Evolutionary conservation across 352 stramenopile genomes (phyloP), one percentile per base, ranked within the genome.

Genomic region (Pythium utonaiense): DNA sequence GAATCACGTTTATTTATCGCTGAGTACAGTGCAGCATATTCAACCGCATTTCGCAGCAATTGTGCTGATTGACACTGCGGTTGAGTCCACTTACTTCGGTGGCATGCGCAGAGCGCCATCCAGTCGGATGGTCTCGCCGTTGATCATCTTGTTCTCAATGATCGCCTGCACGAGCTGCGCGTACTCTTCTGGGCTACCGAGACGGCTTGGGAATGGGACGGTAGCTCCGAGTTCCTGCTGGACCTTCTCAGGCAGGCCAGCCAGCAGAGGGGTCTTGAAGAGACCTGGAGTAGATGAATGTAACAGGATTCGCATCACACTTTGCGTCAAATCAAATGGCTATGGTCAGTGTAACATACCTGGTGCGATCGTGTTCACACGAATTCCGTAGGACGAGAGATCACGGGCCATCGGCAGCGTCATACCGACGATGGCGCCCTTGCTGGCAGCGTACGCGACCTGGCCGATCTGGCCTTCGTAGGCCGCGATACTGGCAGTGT

Each of bases 91-190:
- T 69, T 91, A 95, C 68, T 95, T 96, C 30, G 88, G 88, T 19
- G 84, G 88, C 96, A 99, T 99, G 52, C 97, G 86, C 21, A 99
- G 72, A 9, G 91, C 97, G 30, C 97, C 97, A 72, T 99, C 97
- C 24, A 99, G 79, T 38, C 97, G 89, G 70, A 99, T 99, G 2
- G 94, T 90, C 75, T 99, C 96, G 53, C 97, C 97, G 69, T 99
- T 99, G 42, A 99, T 77, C 91, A 99, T 98, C 59, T 89, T 91
- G 83, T 99, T 99, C 58, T 97, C 84, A 56, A 99, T 89, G 68
- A 99, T 99, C 22, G 80, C 68, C 54, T 96, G 88, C 50, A 97
- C 96, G 31, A 99, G 77, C 58, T 97, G 82, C 12, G 94, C 96
- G 74, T 96, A 99, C 71, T 99, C 96, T 54, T 96, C 81, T 14